Evolutionary conservation across 2,329 filamentous ascomycete genomes (phyloP), one percentile per base, ranked within the genome.

Genomic region (Clarireedia hainanense): DNA sequence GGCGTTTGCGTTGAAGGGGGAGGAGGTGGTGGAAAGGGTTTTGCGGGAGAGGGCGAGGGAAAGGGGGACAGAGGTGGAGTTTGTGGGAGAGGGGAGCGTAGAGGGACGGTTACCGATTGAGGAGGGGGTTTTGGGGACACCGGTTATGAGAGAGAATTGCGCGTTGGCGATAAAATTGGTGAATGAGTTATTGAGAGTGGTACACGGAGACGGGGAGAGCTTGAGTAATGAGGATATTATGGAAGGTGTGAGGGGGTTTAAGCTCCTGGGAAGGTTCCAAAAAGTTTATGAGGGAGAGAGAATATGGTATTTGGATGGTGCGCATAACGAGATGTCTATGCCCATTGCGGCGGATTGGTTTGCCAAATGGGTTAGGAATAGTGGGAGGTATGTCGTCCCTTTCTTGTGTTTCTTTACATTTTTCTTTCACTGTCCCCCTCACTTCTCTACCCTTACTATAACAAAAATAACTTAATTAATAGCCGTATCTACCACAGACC

Each of bases 331-430:
- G 2, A 91, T 96, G 67, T 95, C 90, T 68, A 84, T 97, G 55
- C 82, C 86, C 61, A 80, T 88, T 63, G 88, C 89, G 5, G 85
- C 85, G 1, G 79, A 80, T 59, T 96, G 91, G 91, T 96, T 96
- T 65, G 36, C 36, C 4, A n/a, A 49, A 9, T 30, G 27, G 7
- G 27, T 30, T 30, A 30, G 27, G 27, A 10, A 30, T 7, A 10
- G 27, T 7, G 27, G 4, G 6, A 30, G 27, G 27, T 30, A 30
- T 30, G 27, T 30, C 1, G 20, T 20, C 20, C 20, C 20, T 9
- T 9, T 30, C 10, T 4, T 9, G 6, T 30, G 7, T 9, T 10
- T 30, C 27, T 10, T 9, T 30, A 4, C 2, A 9, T 9, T 9
- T 30, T 10, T 10, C 10, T 30, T 30, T 9, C 6, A 10, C 27